Evolutionary conservation across 768 basidiomycete species (phyloP), one percentile per base, ranked within the genome.

Genomic region (Lactarius vividus): DNA sequence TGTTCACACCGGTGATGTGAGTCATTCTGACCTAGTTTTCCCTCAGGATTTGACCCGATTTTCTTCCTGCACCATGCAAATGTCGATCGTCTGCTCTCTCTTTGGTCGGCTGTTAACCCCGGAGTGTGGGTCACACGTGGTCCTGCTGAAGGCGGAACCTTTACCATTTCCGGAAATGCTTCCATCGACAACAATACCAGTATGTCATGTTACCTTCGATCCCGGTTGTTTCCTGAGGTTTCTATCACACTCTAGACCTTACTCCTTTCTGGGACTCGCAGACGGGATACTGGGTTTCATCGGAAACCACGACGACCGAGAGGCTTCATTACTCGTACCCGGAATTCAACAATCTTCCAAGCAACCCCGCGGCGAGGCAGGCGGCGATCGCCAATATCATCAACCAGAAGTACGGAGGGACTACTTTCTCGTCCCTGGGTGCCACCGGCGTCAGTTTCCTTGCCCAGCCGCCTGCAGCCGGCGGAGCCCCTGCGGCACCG

Each of bases 41-140:
- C 28, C 37, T 18, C 61, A 81, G 83, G 75, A 0, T 82, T 83
- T 64, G 84, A 85, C 69, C 82, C 83, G 0, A 79, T 83, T 66
- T 84, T 85, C 76, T 84, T 77, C 72, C 70, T 85, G 66, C 84
- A 85, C 67, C 84, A 85, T 69, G 67, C 72, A 64, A 82, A 85
- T 55, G 82, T 84, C 29, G 84, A 85, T 65, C 80, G 83, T 26
- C n/a, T 83, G 66, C 74, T 84, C 28, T 75, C 82, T 8, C 74
- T 85, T 20, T 85, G 83, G 84, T 74, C 77, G 6, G 83, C 81
- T 1, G 64, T 84, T 53, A 77, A 84, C 66, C 79, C 75, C 0
- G 72, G 68, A 3, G 76, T 79, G 7, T 80, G 79, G 78, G 79
- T 82, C 7, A 72, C 71, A 35, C 42, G 13, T 49, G 74, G 40